These are phyloP conservation scores for Aspergillus calidoustus DNA, from an alignment of 2,329 filamentous ascomycete genomes.

Conservation along the genomic window DNA sequence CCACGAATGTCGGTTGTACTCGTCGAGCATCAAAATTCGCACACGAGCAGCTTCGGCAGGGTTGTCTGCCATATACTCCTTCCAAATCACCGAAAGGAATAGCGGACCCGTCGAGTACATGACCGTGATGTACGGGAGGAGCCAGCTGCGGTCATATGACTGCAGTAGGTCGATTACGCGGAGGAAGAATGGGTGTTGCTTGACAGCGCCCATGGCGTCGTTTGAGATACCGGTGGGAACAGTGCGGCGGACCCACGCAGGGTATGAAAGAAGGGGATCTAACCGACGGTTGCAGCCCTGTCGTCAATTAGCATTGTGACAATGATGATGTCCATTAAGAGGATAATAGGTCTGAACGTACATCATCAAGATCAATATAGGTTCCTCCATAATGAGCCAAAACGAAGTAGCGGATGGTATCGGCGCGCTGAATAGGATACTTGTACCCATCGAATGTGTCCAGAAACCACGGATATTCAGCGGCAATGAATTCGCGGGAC, in stretches of 20 bases:
- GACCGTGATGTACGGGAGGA: slow-evolving; percentile 74
- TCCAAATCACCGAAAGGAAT: slow-evolving; percentile 76
- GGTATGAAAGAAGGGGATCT: slow-evolving; percentile 70
- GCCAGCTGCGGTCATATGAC: slow-evolving; percentile 70
- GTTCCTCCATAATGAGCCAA: slow-evolving; percentile 77
- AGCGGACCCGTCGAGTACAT: slow-evolving; percentile 80
- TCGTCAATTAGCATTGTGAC: slow-evolving; percentile 18
- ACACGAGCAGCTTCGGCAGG: slow-evolving; percentile 57
- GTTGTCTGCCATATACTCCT: slow-evolving; percentile 66
- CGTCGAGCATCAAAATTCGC: slow-evolving; percentile 70
- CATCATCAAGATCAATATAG: slow-evolving; percentile 79
- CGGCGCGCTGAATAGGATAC: slow-evolving; percentile 77
- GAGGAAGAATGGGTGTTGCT: slow-evolving; percentile 75
- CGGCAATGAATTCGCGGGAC: slow-evolving; percentile 71
- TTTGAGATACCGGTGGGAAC: slow-evolving; percentile 79
- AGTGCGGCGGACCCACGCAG: slow-evolving; percentile 72
- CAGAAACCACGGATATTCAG: slow-evolving; percentile 78
- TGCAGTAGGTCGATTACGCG: slow-evolving; percentile 70
- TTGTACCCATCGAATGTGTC: slow-evolving; percentile 74
- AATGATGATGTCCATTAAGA: neutral
- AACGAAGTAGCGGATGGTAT: slow-evolving; percentile 79
- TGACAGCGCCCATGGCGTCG: slow-evolving; percentile 76
- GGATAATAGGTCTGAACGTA: slow-evolving; percentile 38
- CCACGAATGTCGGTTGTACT: slow-evolving; percentile 71
- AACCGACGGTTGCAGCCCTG: slow-evolving; percentile 69